Evolutionary conservation across 2,329 filamentous ascomycete genomes (phyloP).

Genomic region (Fusarium avenaceum): DNA sequence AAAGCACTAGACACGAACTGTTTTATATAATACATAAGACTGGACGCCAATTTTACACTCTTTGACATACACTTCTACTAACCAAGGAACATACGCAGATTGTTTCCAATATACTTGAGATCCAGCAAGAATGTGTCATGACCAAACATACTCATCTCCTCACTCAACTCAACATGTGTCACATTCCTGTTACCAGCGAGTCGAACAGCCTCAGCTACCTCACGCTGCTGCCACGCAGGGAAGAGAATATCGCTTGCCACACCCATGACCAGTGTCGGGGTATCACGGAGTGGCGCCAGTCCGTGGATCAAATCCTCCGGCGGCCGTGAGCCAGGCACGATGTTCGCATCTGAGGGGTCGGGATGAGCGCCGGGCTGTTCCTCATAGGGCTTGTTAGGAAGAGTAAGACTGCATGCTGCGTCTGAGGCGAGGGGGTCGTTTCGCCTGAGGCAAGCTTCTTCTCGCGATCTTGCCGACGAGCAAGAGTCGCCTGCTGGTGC

Average conservation of each 20-base stretch:
- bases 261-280: slow-evolving; percentile 88
- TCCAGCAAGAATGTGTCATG: slow-evolving; percentile 97
- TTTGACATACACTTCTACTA: slow-evolving; percentile 51
- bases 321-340: slow-evolving; percentile 62
- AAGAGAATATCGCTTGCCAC: slow-evolving; percentile 97
- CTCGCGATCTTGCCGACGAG: slow-evolving; percentile 72
- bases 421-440: slow-evolving; percentile 57
- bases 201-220: slow-evolving; percentile 87
- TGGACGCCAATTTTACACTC: slow-evolving; percentile 1
- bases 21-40: not conserved
- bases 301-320: slow-evolving; percentile 86
- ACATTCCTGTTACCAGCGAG: slow-evolving; percentile 84
- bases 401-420: slow-evolving; percentile 77
- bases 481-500: slow-evolving; percentile 73
- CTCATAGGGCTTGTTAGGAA: slow-evolving; percentile 87
- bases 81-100: slow-evolving; percentile 81
- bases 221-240: slow-evolving; percentile 96
- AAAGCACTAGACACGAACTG: not conserved
- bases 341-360: slow-evolving; percentile 50
- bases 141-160: slow-evolving; percentile 94
- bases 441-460: slow-evolving; percentile 69
- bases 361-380: slow-evolving; percentile 74
- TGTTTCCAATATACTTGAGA: slow-evolving; percentile 90
- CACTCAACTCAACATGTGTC: slow-evolving; percentile 89
- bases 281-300: slow-evolving; percentile 77